A percentile compares a stretch with the other conserved stretches of the same genome.
These are phyloP conservation scores for Megacollybia marginata DNA, from an alignment of 768 basidiomycete genomes.

Conservation along the genomic window DNA sequence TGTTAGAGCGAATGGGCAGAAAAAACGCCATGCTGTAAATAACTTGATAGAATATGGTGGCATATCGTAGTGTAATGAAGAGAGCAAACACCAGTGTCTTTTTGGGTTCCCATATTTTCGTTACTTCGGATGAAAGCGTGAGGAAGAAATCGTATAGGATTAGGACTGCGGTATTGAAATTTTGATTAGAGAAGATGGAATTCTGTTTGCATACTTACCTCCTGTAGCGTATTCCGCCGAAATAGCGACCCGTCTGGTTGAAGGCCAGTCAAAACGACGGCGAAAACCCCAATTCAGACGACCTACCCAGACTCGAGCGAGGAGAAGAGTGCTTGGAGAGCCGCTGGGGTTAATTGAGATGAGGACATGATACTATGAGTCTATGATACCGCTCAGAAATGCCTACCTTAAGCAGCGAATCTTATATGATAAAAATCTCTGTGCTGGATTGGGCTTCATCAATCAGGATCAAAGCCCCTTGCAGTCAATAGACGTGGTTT, in stretches of 20 bases:
- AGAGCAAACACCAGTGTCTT: neutral
- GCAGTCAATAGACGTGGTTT: too few relatives aligned
- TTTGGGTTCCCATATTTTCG: neutral
- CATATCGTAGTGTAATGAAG: neutral
- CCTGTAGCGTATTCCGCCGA: neutral
- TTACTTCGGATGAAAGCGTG: neutral
- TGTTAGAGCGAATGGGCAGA: neutral
- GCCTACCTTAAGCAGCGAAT: too few relatives aligned
- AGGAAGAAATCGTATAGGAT: neutral
- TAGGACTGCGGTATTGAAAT: neutral
- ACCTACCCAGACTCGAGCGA: neutral
- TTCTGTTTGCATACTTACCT: neutral
- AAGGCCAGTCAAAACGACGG: neutral
- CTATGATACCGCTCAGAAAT: too few relatives aligned
- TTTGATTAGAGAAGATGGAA: neutral
- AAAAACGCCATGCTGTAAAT: neutral
- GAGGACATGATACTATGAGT: constrained; percentile 1
- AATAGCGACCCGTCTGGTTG: neutral
- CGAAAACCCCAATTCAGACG: neutral
- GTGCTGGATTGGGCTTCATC: too few relatives aligned
- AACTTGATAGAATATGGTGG: neutral
- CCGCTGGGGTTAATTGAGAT: neutral
- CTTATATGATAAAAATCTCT: too few relatives aligned
- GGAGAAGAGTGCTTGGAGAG: neutral
- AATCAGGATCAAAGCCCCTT: too few relatives aligned